Conservation (phyloP, 495 filamentous ascomycete genomes). For the Letharia columbiana region DNA sequence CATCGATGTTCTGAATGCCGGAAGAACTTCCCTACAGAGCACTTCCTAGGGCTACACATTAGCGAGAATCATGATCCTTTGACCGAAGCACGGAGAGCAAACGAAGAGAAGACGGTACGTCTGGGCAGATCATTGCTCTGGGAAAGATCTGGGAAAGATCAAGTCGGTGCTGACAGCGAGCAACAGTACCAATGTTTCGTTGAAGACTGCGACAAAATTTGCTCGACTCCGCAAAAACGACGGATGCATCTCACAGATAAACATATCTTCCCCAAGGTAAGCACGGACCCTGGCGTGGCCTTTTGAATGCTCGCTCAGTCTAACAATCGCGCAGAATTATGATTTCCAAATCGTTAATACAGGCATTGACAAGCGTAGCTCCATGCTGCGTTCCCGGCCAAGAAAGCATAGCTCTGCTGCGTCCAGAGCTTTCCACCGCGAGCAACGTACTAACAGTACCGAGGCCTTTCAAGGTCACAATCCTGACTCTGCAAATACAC, state of each 20-base stretch:
- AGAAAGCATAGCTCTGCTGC: constrained; percentile 44
- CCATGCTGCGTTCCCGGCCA: constrained; percentile 57
- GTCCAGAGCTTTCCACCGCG: constrained; percentile 15
- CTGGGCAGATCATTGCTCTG: background rate
- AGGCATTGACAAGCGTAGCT: constrained; percentile 75
- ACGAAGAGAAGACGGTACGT: constrained; percentile 80
- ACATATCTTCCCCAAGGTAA: constrained; percentile 77
- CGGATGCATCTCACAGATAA: constrained; percentile 85
- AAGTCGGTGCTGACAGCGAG: background rate
- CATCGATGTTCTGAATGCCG: constrained; percentile 78
- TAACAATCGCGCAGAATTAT: constrained; percentile 48
- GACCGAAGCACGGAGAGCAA: constrained; percentile 56
- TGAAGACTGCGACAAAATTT: constrained; percentile 78
- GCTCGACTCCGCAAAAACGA: constrained; percentile 73
- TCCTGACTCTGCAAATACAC: background rate
- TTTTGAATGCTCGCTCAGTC: background rate
- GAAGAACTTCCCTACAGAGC: constrained; percentile 66
- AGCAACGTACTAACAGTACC: constrained; percentile 6
- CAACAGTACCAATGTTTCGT: constrained; percentile 79
- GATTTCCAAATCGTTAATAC: constrained; percentile 84
- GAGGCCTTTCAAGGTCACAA: constrained; percentile 1
- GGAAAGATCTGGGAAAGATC: too few relatives aligned
- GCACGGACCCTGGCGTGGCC: background rate
- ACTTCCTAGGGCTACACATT: constrained; percentile 75
- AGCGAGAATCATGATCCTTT: constrained; percentile 87